phyloP scores from a whole-genome alignment of 1,284 basidiomycete species.

The Pyrrhoderma noxium region DNA sequence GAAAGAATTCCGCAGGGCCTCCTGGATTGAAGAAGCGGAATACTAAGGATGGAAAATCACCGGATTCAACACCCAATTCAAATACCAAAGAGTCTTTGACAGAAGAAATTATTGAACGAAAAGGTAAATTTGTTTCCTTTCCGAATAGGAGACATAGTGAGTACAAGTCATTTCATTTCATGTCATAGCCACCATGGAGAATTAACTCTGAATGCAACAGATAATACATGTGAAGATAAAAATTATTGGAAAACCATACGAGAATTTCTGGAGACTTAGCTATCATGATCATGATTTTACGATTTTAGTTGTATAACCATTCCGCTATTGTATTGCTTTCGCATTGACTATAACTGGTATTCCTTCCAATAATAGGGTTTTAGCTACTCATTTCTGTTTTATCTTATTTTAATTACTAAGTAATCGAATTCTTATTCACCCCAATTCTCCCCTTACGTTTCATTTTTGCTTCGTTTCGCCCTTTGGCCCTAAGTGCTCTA shows the following conservation, averaged over 20 bases:
- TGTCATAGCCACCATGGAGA: neutral
- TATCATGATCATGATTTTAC: neutral
- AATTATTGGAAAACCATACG: conserved; percentile 36
- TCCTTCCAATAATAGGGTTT: too few species aligned
- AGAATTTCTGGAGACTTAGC: conserved; percentile 27
- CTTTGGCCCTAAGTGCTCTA: conserved; percentile 54
- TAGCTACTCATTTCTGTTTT: too few species aligned
- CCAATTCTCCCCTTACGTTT: conserved; percentile 25
- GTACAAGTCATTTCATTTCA: conserved; percentile 17
- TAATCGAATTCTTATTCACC: conserved; percentile 19
- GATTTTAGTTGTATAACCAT: too few species aligned
- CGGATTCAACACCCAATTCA: neutral
- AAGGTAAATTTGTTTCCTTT: conserved; percentile 32
- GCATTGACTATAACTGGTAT: too few species aligned
- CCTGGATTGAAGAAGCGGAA: neutral
- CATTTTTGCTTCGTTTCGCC: conserved; percentile 46
- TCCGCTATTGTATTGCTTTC: too few species aligned
- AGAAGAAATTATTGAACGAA: neutral
- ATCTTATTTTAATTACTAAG: too few species aligned
- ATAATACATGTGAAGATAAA: conserved; percentile 36
- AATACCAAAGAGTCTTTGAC: neutral
- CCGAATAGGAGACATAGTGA: conserved; percentile 39
- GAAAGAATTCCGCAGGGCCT: neutral
- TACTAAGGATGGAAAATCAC: neutral
- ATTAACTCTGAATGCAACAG: conserved; percentile 17